phyloP scores from a whole-genome alignment of 139 green algal species.

The Micractinium sp. region DNA sequence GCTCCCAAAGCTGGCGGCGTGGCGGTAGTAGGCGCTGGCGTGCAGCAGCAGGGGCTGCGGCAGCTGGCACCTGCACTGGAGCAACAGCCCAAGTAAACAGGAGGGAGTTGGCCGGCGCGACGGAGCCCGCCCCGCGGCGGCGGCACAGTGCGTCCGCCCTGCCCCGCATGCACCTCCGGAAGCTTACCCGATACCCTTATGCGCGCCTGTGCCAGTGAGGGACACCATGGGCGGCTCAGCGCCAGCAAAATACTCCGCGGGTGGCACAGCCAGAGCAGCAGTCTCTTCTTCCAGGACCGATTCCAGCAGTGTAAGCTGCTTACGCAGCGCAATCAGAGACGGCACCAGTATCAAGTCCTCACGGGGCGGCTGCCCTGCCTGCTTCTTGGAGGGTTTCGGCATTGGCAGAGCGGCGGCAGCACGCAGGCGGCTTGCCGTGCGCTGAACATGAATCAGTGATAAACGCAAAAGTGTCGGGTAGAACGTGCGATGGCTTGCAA shows the following conservation, averaged over 20 bases:
- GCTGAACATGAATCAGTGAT: too few relatives aligned
- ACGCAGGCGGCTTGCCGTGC: too few relatives aligned
- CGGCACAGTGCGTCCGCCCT: background rate
- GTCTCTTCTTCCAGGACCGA: background rate
- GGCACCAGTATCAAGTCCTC: background rate
- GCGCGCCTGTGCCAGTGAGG: background rate
- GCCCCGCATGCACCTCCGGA: background rate
- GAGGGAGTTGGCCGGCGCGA: background rate
- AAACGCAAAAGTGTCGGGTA: too few relatives aligned
- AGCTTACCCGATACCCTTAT: background rate
- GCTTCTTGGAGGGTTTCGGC: background rate
- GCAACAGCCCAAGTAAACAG: background rate
- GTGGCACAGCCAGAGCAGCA: background rate
- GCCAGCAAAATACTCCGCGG: background rate
- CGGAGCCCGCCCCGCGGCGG: background rate
- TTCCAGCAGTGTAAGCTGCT: background rate
- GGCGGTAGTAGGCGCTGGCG: slow-evolving; percentile 12
- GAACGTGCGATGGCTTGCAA: too few relatives aligned
- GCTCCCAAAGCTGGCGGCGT: slow-evolving; percentile 18
- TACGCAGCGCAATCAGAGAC: background rate
- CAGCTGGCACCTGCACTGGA: background rate
- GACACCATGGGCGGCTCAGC: background rate
- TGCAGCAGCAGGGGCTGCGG: background rate
- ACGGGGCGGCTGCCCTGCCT: background rate
- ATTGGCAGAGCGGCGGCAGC: background rate